phyloP scores from a whole-genome alignment of 202 grass and related monocot genomes.

The Bolboschoenoplectus hybrid region DNA sequence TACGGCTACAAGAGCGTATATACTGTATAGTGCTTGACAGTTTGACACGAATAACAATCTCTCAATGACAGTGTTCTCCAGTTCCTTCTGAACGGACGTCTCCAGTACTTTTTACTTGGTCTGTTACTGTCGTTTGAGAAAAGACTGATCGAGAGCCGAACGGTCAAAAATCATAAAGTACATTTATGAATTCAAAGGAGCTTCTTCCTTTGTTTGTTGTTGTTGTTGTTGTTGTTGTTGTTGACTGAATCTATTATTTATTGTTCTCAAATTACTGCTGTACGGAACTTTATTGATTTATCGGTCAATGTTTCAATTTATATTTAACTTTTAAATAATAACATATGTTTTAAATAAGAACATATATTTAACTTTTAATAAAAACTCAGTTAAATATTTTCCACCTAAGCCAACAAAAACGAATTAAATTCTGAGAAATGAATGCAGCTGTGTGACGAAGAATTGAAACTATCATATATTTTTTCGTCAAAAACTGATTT shows the following conservation, averaged over 20 bases:
- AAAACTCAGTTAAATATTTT: no score
- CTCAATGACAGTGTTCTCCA: background rate
- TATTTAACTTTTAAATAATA: background rate
- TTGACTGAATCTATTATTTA: background rate
- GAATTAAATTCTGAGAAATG: no score
- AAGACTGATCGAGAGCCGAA: slow-evolving; percentile 8
- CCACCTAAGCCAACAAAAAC: no score
- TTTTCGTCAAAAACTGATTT: no score
- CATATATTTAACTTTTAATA: no score
- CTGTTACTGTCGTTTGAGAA: background rate
- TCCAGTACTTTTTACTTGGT: background rate
- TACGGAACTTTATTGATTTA: background rate
- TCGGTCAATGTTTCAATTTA: background rate
- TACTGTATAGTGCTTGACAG: background rate
- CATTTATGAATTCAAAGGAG: background rate
- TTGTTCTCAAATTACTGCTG: background rate
- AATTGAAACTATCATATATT: no score
- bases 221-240: background rate
- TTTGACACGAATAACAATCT: background rate
- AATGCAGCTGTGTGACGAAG: no score
- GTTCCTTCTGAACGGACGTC: background rate
- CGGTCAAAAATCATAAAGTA: slow-evolving; percentile 6
- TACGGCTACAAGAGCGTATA: background rate
- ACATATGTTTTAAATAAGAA: no score
- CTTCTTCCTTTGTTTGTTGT: background rate